Percentiles rank a stretch among this genome's conserved stretches.
phyloP scores from a whole-genome alignment of 352 stramenopile genomes.

The Globisporangium cederbergense region DNA sequence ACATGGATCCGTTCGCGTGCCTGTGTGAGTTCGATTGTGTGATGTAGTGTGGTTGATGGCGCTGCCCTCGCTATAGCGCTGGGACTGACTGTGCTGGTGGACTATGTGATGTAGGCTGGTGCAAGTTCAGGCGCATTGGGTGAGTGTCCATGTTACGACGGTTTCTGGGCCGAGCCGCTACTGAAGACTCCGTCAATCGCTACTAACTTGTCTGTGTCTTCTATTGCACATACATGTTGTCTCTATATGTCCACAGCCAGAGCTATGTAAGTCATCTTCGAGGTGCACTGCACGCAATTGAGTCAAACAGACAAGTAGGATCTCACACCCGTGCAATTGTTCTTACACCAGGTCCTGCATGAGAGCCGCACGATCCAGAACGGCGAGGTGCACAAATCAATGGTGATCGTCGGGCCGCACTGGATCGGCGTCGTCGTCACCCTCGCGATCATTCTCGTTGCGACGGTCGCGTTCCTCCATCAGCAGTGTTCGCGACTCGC shows the following conservation, averaged over 20 bases:
- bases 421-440: conserved; percentile 80
- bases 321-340: background rate
- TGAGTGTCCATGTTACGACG: conserved; percentile 2
- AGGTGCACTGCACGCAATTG: too few species aligned
- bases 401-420: conserved; percentile 69
- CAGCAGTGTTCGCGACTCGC: conserved; percentile 48
- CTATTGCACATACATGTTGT: background rate
- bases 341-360: conserved; percentile 35
- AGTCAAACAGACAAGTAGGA: background rate
- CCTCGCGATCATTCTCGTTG: conserved; percentile 52
- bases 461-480: conserved; percentile 55
- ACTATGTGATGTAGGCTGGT: conserved; percentile 24
- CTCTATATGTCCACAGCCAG: conserved; percentile 12
- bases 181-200: too few species aligned
- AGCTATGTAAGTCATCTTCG: conserved; percentile 20
- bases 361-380: conserved; percentile 31
- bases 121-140: conserved; percentile 52
- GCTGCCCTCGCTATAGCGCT: background rate
- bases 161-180: too few species aligned
- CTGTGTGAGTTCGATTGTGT: conserved; percentile 30
- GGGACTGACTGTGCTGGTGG: background rate
- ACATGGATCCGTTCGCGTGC: conserved; percentile 51
- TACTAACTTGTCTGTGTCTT: too few species aligned
- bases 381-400: conserved; percentile 23
- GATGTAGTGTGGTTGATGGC: background rate